A percentile compares a stretch with the other conserved stretches of the same genome.
phyloP scores from a whole-genome alignment of 1,139 yeast species.

The Saccharomycopsis crataegensis region DNA sequence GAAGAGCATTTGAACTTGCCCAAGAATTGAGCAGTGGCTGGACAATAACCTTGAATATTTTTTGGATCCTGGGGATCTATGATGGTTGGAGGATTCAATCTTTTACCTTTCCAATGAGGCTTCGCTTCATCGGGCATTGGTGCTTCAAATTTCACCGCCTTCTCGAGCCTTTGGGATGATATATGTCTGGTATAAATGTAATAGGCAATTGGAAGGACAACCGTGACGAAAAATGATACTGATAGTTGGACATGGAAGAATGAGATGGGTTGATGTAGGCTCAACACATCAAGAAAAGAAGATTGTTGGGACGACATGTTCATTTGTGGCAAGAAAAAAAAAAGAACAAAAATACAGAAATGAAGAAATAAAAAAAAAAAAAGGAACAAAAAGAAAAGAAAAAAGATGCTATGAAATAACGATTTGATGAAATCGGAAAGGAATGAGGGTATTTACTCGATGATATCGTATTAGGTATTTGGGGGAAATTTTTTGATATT shows the following conservation, averaged over 20 bases:
- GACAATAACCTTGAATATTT: slow-evolving; percentile 79
- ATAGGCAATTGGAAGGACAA: slow-evolving; percentile 23
- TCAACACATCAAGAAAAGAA: neutral
- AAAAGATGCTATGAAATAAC: too few relatives aligned
- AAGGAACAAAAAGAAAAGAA: too few relatives aligned
- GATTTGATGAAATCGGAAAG: too few relatives aligned
- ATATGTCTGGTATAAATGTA: slow-evolving; percentile 24
- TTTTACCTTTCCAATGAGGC: slow-evolving; percentile 88
- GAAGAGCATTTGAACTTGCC: slow-evolving; percentile 64
- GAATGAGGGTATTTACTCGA: too few relatives aligned
- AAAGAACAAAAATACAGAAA: too few relatives aligned
- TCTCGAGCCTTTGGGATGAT: slow-evolving; percentile 26
- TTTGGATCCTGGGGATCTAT: slow-evolving; percentile 48
- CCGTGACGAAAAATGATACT: slow-evolving; percentile 25
- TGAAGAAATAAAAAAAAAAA: too few relatives aligned
- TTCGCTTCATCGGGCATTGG: slow-evolving; percentile 77
- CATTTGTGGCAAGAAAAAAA: too few relatives aligned
- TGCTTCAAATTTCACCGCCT: slow-evolving; percentile 42
- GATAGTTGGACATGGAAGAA: slow-evolving; percentile 24
- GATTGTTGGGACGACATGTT: too few relatives aligned
- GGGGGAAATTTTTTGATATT: too few relatives aligned
- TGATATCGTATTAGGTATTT: too few relatives aligned
- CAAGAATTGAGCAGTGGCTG: slow-evolving; percentile 87
- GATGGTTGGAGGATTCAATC: slow-evolving; percentile 48
- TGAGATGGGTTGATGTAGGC: slow-evolving; percentile 1